Percentiles rank a stretch among this genome's conserved stretches.
These are phyloP conservation scores for Herpetomonas samuelpessoai DNA, from an alignment of 208 protist genomes.

Conservation along the genomic window DNA sequence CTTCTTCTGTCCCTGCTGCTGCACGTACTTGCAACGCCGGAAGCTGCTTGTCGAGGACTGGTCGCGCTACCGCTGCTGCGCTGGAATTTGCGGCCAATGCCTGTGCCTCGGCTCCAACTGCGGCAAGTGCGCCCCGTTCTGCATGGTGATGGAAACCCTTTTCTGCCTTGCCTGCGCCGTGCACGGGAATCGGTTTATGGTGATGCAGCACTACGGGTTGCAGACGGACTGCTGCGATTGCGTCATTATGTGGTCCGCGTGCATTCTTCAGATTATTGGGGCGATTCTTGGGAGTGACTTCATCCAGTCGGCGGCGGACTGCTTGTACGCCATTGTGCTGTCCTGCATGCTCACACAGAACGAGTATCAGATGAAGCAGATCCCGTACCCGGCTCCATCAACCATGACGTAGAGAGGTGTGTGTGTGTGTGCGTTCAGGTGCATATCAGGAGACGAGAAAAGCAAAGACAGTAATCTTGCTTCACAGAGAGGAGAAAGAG, in stretches of 20 bases:
- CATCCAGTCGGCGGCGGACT: conserved; percentile 11
- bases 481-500: too few species aligned
- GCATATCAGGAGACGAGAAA: too few species aligned
- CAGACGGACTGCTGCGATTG: conserved; percentile 46
- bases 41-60: conserved; percentile 40
- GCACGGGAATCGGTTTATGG: conserved; percentile 53
- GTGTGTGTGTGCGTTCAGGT: too few species aligned
- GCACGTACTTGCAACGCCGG: conserved; percentile 37
- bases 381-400: conserved; percentile 28
- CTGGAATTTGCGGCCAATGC: conserved; percentile 25
- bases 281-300: neutral
- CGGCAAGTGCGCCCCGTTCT: conserved; percentile 24
- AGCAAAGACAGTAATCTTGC: too few species aligned
- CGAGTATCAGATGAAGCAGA: conserved; percentile 41
- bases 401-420: neutral
- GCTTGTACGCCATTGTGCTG: conserved; percentile 26
- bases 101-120: conserved; percentile 12
- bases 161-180: conserved; percentile 39
- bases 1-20: conserved; percentile 49
- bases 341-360: conserved; percentile 44
- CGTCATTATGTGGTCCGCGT: conserved; percentile 27
- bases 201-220: conserved; percentile 48
- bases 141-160: conserved; percentile 36
- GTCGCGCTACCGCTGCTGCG: conserved; percentile 49
- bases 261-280: conserved; percentile 8